Percentiles rank a stretch among this genome's conserved stretches.
These are phyloP conservation scores for Cutaneotrichosporon sp. DNA, from an alignment of 1,284 basidiomycete genomes.

Conservation along the genomic window DNA sequence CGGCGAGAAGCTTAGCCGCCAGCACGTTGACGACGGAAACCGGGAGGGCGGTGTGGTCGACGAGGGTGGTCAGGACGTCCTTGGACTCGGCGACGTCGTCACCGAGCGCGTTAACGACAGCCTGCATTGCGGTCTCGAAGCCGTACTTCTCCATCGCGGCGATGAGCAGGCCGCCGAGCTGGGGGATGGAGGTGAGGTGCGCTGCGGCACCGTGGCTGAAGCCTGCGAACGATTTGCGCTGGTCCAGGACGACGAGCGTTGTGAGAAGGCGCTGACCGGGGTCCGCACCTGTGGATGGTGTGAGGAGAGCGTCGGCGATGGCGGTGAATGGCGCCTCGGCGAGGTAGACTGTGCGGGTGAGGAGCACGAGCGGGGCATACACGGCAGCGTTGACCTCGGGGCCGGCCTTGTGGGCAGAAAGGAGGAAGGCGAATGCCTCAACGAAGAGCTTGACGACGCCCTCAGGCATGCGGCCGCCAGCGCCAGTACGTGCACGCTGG, in stretches of 20 bases:
- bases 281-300: conserved; percentile 43
- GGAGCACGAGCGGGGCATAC: conserved; percentile 51
- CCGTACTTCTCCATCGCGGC: conserved; percentile 47
- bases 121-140: conserved; percentile 38
- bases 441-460: conserved; percentile 50
- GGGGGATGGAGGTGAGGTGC: conserved; percentile 33
- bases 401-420: conserved; percentile 37
- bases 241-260: conserved; percentile 48
- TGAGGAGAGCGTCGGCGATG: conserved; percentile 40
- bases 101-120: conserved; percentile 30
- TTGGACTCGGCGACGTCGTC: conserved; percentile 24
- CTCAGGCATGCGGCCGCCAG: conserved; percentile 35
- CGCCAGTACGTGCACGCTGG: conserved; percentile 53
- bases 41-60: conserved; percentile 36
- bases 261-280: conserved; percentile 48
- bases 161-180: conserved; percentile 40
- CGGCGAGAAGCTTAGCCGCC: conserved; percentile 32
- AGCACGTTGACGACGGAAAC: conserved; percentile 31
- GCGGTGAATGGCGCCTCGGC: conserved; percentile 47
- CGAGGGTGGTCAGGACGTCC: conserved; percentile 29
- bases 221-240: conserved; percentile 38
- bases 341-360: conserved; percentile 44
- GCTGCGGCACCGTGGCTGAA: conserved; percentile 34
- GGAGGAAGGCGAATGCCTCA: conserved; percentile 44
- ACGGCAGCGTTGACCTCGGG: conserved; percentile 50